Evolutionary conservation across 495 filamentous ascomycete species (phyloP).

Genomic region (Elaphomyces granulatus): DNA sequence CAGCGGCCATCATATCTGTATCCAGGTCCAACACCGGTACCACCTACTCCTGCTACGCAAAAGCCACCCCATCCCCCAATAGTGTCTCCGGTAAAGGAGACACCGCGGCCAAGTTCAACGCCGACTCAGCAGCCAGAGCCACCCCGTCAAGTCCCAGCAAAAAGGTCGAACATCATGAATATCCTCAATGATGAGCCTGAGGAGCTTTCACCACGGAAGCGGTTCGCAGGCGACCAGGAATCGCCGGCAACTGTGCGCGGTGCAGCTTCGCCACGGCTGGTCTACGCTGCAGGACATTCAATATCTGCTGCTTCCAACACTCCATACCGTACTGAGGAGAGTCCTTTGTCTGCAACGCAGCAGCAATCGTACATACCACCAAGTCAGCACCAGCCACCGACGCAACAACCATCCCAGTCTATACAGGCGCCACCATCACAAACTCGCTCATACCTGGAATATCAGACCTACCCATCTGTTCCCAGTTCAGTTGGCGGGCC

Average conservation of each 20-base stretch:
- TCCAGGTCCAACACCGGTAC: slow-evolving; percentile 1
- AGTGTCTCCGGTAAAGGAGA: slow-evolving; percentile 31
- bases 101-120: slow-evolving; percentile 21
- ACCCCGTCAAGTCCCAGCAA: slow-evolving; percentile 36
- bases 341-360: neutral
- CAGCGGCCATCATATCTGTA: slow-evolving; percentile 9
- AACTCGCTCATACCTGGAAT: slow-evolving; percentile 25
- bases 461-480: slow-evolving; percentile 18
- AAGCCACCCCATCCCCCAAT: slow-evolving; percentile 16
- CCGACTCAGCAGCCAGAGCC: slow-evolving; percentile 27
- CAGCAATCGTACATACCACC: slow-evolving; percentile 2
- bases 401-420: neutral
- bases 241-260: slow-evolving; percentile 11
- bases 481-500: slow-evolving; percentile 16
- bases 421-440: neutral
- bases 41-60: neutral
- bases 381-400: slow-evolving; percentile 2
- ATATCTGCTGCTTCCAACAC: slow-evolving; percentile 13
- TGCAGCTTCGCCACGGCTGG: slow-evolving; percentile 15
- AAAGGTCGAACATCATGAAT: slow-evolving; percentile 45
- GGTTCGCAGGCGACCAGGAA: slow-evolving; percentile 28
- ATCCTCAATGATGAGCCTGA: slow-evolving; percentile 44
- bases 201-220: slow-evolving; percentile 40
- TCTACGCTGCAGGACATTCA: slow-evolving; percentile 13
- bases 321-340: slow-evolving; percentile 4